Evolutionary conservation across 108 stramenopile species (phyloP), one percentile per base, ranked within the genome.

Genomic region (Cylindrotheca closterium): DNA sequence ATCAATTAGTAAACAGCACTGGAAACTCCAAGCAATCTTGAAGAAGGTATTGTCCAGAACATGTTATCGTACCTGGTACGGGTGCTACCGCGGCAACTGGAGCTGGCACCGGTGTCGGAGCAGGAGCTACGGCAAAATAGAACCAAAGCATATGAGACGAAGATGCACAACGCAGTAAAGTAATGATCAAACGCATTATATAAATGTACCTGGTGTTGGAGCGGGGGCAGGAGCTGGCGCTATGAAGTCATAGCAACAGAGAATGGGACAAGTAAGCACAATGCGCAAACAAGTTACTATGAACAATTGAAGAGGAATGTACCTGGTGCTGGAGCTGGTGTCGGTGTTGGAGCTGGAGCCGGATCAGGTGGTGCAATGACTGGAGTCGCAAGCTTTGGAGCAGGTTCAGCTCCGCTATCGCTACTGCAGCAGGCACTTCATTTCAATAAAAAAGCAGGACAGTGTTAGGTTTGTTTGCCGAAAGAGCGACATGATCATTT

Each of bases 391-490:
- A n/a, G 51, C 22, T 5, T n/a, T 5, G 51, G 22, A 5, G 51
- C 51, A 19, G 51, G 51, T 51, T 51, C n/a, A 17, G 51, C 22
- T 22, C 37, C 37, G 15, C 37, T 42, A 15, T 42, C 37, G 15
- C 37, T 42, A 15, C 37, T 42, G 15, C 37, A 42, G 37, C 37
- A 42, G 37, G 37, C 37, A 42, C 37, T 42, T 10, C 10, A 42
- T 10, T 10, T 15, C 10, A 42, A 7, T 15, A 42, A 42, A 42
- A 42, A 15, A 42, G 15, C 37, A 42, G n/a, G n/a, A n/a, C n/a
- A 42, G 37, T 42, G 37, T 42, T 42, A 42, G 37, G 15, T 42
- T 42, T 42, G n/a, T n/a, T n/a, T n/a, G n/a, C n/a, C n/a, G n/a
- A n/a, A n/a, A n/a, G n/a, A n/a, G n/a, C n/a, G n/a, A n/a, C n/a